Conservation (phyloP, 2,329 filamentous ascomycete species). For the Lojkania enalia region DNA sequence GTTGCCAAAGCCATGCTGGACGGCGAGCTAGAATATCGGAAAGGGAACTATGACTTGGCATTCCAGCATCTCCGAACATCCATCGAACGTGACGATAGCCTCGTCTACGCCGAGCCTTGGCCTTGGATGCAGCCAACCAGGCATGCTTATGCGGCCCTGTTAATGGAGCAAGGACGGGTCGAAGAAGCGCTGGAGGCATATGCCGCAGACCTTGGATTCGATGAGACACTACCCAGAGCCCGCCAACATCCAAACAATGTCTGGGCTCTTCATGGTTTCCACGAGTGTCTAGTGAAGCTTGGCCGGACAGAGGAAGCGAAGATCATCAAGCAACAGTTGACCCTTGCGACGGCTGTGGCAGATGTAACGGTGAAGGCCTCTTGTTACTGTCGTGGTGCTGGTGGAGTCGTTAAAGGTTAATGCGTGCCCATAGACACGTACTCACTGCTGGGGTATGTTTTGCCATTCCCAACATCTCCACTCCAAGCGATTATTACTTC, state of each 20-base stretch:
- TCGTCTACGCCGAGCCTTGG: conserved; percentile 76
- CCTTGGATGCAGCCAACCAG: conserved; percentile 77
- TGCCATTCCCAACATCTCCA: too few relatives aligned
- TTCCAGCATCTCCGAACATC: conserved; percentile 63
- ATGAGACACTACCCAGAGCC: conserved; percentile 62
- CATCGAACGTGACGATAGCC: conserved; percentile 62
- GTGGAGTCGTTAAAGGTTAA: too few relatives aligned
- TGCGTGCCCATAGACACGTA: neutral
- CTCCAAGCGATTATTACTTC: too few relatives aligned
- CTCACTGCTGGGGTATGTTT: neutral
- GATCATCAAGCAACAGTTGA: conserved; percentile 55
- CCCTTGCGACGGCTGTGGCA: conserved; percentile 57
- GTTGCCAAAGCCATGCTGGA: conserved; percentile 67
- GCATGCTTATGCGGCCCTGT: conserved; percentile 70
- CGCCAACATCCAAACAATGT: conserved; percentile 72
- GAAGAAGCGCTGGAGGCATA: conserved; percentile 45
- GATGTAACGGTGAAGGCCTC: conserved; percentile 63
- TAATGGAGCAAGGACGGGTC: conserved; percentile 65
- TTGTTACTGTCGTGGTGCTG: conserved; percentile 57
- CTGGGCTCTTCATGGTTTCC: conserved; percentile 73
- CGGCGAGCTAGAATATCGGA: conserved; percentile 73
- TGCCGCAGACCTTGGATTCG: conserved; percentile 47
- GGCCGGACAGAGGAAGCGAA: conserved; percentile 54
- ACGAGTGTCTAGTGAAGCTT: conserved; percentile 67
- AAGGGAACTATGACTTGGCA: conserved; percentile 59